A percentile compares a stretch with the other conserved stretches of the same genome.
phyloP scores from a whole-genome alignment of 148 eudicot genomes.

The Diospyros lotus region DNA sequence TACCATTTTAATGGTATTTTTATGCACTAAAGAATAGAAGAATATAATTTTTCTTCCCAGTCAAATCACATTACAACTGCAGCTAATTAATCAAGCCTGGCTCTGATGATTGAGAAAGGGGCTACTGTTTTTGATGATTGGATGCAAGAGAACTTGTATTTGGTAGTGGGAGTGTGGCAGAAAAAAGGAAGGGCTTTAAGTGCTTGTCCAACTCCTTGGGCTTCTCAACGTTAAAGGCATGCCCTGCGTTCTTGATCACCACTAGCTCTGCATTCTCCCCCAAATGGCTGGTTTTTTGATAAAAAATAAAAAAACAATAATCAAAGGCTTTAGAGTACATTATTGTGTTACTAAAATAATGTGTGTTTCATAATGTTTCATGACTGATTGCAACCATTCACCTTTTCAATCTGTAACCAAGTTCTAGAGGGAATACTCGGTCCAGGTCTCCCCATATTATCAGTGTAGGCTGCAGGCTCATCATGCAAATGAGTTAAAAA shows the following conservation, averaged over 20 bases:
- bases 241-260: slow-evolving; percentile 66
- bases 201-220: slow-evolving; percentile 53
- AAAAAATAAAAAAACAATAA: background rate
- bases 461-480: slow-evolving; percentile 59
- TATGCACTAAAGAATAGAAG: too few relatives aligned
- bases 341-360: too few relatives aligned
- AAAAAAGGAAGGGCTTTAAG: slow-evolving; percentile 48
- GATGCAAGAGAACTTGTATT: background rate
- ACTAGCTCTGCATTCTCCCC: slow-evolving; percentile 62
- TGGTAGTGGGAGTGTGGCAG: background rate
- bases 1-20: too few relatives aligned
- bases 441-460: slow-evolving; percentile 87
- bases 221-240: slow-evolving; percentile 56
- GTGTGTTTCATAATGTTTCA: too few relatives aligned
- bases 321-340: too few relatives aligned
- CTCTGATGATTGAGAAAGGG: background rate
- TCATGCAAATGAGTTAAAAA: too few relatives aligned
- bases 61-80: background rate
- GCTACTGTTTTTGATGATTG: background rate
- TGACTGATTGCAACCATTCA: background rate
- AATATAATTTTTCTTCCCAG: too few relatives aligned
- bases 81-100: background rate
- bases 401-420: slow-evolving; percentile 71
- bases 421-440: slow-evolving; percentile 67
- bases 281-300: slow-evolving; percentile 46